Percentiles rank a stretch among this genome's conserved stretches.
These are phyloP conservation scores for Entomophthora muscae DNA, from an alignment of 371 early-diverging fungal genomes.

Conservation along the genomic window DNA sequence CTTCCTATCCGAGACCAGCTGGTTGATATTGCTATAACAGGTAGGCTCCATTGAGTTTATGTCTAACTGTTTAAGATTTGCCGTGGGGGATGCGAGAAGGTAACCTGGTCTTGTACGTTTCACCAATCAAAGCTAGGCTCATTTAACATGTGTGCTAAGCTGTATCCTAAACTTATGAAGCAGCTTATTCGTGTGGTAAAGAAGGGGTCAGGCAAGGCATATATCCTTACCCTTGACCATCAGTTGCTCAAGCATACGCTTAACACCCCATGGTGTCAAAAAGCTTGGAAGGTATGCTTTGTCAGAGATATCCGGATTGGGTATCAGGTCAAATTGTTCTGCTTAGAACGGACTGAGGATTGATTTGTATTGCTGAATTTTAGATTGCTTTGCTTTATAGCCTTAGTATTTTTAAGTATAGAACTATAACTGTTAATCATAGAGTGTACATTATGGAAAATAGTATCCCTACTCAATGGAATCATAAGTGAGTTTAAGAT, in stretches of 20 bases:
- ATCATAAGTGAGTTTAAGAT: too few species aligned
- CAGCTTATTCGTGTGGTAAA: neutral
- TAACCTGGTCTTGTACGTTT: too few species aligned
- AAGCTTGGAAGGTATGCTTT: neutral
- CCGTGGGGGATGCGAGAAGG: constrained; percentile 2
- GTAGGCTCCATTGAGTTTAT: too few species aligned
- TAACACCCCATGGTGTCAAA: neutral
- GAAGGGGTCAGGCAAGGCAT: neutral
- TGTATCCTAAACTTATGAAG: neutral
- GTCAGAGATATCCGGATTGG: neutral
- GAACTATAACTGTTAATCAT: too few species aligned
- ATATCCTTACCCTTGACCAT: neutral
- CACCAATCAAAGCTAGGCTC: too few species aligned
- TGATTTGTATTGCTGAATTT: too few species aligned
- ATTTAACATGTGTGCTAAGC: neutral
- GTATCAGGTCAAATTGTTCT: neutral
- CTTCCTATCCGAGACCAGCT: too few species aligned
- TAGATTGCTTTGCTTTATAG: too few species aligned
- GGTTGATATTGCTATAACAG: neutral
- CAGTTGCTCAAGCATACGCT: neutral
- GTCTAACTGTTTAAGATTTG: neutral
- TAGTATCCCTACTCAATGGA: too few species aligned
- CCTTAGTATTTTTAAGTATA: too few species aligned
- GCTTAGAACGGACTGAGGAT: too few species aligned
- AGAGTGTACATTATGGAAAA: too few species aligned